Conservation (phyloP, 345 rosid species). For the Barbarea vulgaris region DNA sequence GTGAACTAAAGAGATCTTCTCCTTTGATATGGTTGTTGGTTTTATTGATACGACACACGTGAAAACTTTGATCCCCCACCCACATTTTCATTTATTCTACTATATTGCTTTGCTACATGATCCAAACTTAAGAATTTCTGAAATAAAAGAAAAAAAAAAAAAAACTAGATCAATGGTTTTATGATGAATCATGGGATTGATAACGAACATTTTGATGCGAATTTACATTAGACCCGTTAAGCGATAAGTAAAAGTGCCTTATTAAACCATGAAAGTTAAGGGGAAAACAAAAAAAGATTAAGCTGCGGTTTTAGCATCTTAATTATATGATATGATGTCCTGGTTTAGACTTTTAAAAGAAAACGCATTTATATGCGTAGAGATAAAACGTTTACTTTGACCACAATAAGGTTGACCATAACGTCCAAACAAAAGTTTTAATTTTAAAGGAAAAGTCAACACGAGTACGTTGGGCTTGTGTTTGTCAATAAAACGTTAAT, state of each 20-base stretch:
- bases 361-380: not conserved
- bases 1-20: constrained; percentile 33
- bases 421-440: not conserved
- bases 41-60: constrained; percentile 45
- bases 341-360: not conserved
- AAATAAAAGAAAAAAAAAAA: not conserved
- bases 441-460: constrained; percentile 12
- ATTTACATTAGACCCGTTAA: not conserved
- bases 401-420: constrained; percentile 14
- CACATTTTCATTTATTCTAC: constrained; percentile 23
- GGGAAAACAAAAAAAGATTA: not conserved
- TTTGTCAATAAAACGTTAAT: constrained; percentile 24
- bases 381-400: constrained; percentile 20
- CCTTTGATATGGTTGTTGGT: constrained; percentile 44
- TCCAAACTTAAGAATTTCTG: constrained; percentile 8
- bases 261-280: not conserved
- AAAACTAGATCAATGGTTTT: not conserved
- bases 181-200: not conserved
- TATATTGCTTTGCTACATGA: constrained; percentile 1
- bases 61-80: constrained; percentile 34
- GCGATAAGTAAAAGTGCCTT: not conserved
- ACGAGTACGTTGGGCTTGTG: constrained; percentile 5
- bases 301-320: not conserved
- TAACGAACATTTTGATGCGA: not conserved
- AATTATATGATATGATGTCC: not conserved